Percentiles rank a stretch among this genome's conserved stretches.
Conservation (phyloP, 2,329 filamentous ascomycete genomes). For the Ophiostoma sp. region DNA sequence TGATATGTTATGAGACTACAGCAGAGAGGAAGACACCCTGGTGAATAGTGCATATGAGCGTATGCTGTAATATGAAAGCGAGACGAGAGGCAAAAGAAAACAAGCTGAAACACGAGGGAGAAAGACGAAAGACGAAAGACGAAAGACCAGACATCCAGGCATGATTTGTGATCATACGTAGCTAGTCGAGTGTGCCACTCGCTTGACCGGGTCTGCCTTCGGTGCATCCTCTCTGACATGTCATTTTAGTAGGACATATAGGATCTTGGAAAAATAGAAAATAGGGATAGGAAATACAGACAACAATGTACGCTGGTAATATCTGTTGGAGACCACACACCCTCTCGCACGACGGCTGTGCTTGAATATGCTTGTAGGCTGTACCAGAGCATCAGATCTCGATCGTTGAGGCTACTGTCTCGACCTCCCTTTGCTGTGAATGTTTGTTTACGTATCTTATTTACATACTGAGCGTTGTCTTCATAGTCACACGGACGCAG, state of each 20-base stretch:
- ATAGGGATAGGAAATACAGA: too few relatives aligned
- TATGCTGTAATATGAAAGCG: not conserved
- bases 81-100: not conserved
- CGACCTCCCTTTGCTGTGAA: not conserved
- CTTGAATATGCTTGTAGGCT: not conserved
- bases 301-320: too few relatives aligned
- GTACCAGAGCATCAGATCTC: not conserved
- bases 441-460: not conserved
- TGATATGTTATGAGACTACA: not conserved
- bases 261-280: too few relatives aligned
- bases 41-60: too few relatives aligned
- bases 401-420: not conserved
- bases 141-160: not conserved
- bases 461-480: too few relatives aligned
- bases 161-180: not conserved
- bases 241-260: too few relatives aligned
- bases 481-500: too few relatives aligned
- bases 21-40: too few relatives aligned
- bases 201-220: not conserved
- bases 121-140: not conserved
- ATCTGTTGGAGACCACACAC: too few relatives aligned
- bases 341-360: too few relatives aligned
- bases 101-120: not conserved
- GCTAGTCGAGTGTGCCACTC: not conserved
- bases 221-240: too few relatives aligned